These are phyloP conservation scores for Fomitiporia mediterranea DNA, from an alignment of 1,284 basidiomycete genomes.

Conservation along the genomic window DNA sequence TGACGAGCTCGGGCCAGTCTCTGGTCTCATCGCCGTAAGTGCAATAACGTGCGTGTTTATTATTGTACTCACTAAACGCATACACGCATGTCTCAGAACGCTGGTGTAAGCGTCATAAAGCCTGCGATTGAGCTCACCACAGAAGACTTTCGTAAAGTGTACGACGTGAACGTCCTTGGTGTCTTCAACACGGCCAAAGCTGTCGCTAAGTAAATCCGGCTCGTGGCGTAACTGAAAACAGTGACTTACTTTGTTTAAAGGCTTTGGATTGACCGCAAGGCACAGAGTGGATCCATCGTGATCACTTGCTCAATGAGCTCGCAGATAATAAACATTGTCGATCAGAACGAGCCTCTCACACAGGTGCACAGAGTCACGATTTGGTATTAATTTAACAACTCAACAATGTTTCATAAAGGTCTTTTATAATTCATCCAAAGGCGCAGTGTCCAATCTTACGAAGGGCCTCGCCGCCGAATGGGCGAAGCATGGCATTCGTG, in stretches of 20 bases:
- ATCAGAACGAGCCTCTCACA: constrained; percentile 31
- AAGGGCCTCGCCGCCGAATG: constrained; percentile 61
- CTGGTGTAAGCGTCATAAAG: constrained; percentile 45
- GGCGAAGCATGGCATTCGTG: constrained; percentile 47
- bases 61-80: neutral
- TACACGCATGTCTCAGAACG: constrained; percentile 30
- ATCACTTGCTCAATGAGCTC: constrained; percentile 48
- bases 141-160: constrained; percentile 41
- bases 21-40: constrained; percentile 38
- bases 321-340: constrained; percentile 43
- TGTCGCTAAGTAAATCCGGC: constrained; percentile 38
- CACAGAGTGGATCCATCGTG: constrained; percentile 36
- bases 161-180: constrained; percentile 36
- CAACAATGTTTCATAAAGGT: constrained; percentile 41
- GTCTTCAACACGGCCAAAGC: constrained; percentile 42
- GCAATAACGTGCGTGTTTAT: neutral
- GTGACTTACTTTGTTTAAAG: too few relatives aligned
- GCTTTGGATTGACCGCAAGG: constrained; percentile 27
- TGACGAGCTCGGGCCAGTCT: constrained; percentile 35
- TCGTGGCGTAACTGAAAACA: too few relatives aligned
- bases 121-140: constrained; percentile 40
- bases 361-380: too few relatives aligned
- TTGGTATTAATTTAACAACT: too few relatives aligned
- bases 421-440: constrained; percentile 59
- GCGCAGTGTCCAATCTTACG: constrained; percentile 50